Base-by-base conservation (phyloP, 225 moss, liverwort and hornwort species). In the Sphagnum contortum region DNA sequence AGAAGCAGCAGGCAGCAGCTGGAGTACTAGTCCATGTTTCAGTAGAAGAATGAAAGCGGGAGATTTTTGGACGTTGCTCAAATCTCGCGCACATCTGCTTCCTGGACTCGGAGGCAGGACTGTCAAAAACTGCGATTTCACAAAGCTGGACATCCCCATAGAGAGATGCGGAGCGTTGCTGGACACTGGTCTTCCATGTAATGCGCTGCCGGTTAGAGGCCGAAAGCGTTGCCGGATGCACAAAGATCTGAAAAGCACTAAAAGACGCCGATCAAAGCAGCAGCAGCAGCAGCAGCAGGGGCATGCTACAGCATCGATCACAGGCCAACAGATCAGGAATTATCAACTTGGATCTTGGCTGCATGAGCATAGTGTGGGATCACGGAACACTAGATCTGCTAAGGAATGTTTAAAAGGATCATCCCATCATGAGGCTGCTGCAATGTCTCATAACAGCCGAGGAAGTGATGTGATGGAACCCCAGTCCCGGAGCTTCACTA, bases 101-200 rank as follows among this genome's bases (percentile, higher is more conserved):
- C 49, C 60, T 9, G 58, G 70, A 50, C 65, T 73, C 3, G 67
- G 75, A 11, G 71, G 75, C 47, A 79, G 57, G 48, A 45, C 3
- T 14, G 5, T 61, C 63, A 84, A 78, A 73, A 60, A 45, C 68
- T 63, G 66, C 56, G 81, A 81, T 64, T 84, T 84, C 70, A 84
- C 84, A 29, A 84, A 78, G 55, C 71, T 84, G 60, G 78, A 84
- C 71, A 84, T 84, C 68, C 81, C 84, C 3, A 77, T 84, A 3
- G 84, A 84, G 49, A 80, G 81, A 2, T 84, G 84, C 69, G 78
- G 76, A 4, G 78, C 69, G 8, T 49, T 48, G 12, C 66, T 72
- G 7, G 77, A 70, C 3, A 80, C 44, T 10, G 77, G 77, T 6
- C 54, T 14, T 12, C 67, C 69, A 0, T 84, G 84, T 70, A 71